Base-by-base conservation (phyloP, 2,329 filamentous ascomycete genomes). In the Penicillium janthinellum region DNA sequence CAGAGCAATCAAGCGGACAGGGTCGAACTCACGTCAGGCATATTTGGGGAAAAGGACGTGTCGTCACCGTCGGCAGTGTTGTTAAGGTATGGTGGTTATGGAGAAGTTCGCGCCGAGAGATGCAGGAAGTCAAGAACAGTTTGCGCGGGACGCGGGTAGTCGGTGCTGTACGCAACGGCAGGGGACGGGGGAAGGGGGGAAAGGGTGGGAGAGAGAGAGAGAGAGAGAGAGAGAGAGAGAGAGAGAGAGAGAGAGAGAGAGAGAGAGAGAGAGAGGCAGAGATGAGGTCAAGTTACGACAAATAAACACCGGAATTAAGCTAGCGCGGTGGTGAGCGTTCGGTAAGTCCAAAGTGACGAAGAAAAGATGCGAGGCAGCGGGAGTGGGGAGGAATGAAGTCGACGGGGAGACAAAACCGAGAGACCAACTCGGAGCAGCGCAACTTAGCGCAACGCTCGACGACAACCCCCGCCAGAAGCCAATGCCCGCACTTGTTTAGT, bases 1-100 rank as follows among this genome's bases (percentile, higher is more conserved):
- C 15, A 22, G 22, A 54, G 5, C n/a, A 44, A 15, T 41, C 22
- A 14, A 38, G 28, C 10, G 11, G 17, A n/a, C 5, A 12, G 15
- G 7, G 8, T n/a, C 5, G 8, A 45, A 73, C 73, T 72, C 62
- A 75, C 73, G 62, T 75, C 73, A 62, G 73, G 73, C 73, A 75
- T 75, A 37, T 64, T 73, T 63, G 50, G 38, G 31, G 52, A 31
- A 52, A 52, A 31, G 45, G 50, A 56, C 50, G 53, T 28, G 55
- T 20, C 28, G 20, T 54, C 39, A 31, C 34, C 12, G 7, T 35
- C 8, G 25, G 28, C 15, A n/a, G 15, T 14, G 51, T n/a, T n/a
- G 31, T 54, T 14, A 7, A 20, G 20, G 52, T 15, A 35, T 51
- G 45, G 42, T 44, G 14, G 38, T 48, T n/a, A 28, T 53, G 47